Percentiles rank a stretch among this genome's conserved stretches.
phyloP scores from a whole-genome alignment of 176 grass and related monocot genomes.

The Zea luxurians region DNA sequence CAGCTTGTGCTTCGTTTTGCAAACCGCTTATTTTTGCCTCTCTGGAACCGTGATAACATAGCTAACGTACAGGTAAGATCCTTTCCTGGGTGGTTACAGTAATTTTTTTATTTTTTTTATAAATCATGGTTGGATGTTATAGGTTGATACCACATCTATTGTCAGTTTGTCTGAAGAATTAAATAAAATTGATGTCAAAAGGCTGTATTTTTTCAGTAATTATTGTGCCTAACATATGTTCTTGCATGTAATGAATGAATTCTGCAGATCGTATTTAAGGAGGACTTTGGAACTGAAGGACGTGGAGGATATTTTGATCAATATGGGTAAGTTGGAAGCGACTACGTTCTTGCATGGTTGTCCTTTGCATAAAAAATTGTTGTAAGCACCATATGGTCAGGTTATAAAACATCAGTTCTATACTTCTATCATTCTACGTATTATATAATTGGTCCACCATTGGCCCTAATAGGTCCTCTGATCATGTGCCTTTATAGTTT shows the following conservation, averaged over 20 bases:
- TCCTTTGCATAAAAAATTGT: conserved; percentile 11
- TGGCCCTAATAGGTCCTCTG: background rate
- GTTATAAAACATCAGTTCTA: conserved; percentile 11
- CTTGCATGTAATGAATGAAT: conserved; percentile 30
- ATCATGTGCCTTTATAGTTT: conserved; percentile 1
- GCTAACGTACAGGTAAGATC: conserved; percentile 67
- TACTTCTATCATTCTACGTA: background rate
- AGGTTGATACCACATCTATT: background rate
- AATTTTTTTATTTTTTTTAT: conserved; percentile 5
- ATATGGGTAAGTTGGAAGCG: conserved; percentile 76
- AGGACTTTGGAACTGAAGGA: conserved; percentile 91
- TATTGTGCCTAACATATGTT: background rate
- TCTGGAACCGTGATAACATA: conserved; percentile 93
- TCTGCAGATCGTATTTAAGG: conserved; percentile 86
- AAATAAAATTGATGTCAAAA: background rate
- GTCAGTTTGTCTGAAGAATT: background rate
- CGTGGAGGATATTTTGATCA: conserved; percentile 94
- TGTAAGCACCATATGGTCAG: conserved; percentile 12
- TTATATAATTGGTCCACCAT: background rate
- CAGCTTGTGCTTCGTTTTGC: conserved; percentile 88
- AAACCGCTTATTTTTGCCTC: conserved; percentile 77
- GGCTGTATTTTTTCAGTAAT: conserved; percentile 1
- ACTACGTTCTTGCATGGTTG: background rate
- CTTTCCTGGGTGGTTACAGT: conserved; percentile 18
- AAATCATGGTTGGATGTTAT: background rate